Base-by-base conservation (phyloP, 2,329 filamentous ascomycete genomes). In the Paracamarosporium sp. region DNA sequence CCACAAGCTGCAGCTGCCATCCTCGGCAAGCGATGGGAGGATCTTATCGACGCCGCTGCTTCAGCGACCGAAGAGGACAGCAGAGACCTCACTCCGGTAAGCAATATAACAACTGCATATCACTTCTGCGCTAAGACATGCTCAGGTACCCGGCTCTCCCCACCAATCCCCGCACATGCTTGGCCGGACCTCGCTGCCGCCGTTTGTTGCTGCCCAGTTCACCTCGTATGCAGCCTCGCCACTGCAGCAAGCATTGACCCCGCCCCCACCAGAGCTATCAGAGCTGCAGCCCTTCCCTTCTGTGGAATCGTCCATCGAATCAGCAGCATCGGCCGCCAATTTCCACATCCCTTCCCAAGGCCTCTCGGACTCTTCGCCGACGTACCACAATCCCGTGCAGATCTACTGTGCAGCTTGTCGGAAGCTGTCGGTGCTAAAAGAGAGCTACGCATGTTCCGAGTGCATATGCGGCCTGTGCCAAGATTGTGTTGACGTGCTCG, bases 381-480 rank as follows among this genome's bases (percentile, higher is more conserved):
- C 68, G 15, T 76, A 70, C 50, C 66, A 67, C 11, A 75, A 76
- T 36, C 69, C 75, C 30, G 90, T 94, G 3, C 91, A 96, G 73
- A 96, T 98, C 40, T 97, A 96, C 74, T 98, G 94, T 75, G 91
- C 93, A 20, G 91, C 90, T 46, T 98, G 94, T 72, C 88, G 91
- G 63, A 87, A 89, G 35, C 82, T 93, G 17, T 93, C 90, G 50
- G 81, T 89, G 11, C 81, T 98, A 25, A 89, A 88, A 69, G 90
- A 94, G 69, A 95, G 92, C 31, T 97, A 93, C 72, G 94, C 94
- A 22, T 98, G 94, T 76, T 97, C 93, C 1, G 93, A 97, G 76
- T 98, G 95, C 76, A 96, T 98, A 62, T 96, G 92, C 74, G 94
- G 93, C 15, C 85, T 98, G 48, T 98, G 95, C 76, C 87, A 89